phyloP scores from a whole-genome alignment of 345 rosid species.

The Linum lewisii region DNA sequence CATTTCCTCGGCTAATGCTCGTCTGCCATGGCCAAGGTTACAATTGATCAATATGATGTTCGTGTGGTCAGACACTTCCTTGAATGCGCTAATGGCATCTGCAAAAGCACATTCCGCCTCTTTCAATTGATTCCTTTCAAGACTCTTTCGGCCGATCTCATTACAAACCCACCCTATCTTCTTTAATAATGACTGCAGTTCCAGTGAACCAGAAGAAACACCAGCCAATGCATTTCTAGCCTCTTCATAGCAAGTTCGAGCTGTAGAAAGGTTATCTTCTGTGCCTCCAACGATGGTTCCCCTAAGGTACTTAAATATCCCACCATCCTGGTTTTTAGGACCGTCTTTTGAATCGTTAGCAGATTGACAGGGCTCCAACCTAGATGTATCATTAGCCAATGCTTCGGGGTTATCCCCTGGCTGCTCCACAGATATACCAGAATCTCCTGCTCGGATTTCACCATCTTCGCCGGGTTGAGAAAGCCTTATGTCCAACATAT shows the following conservation, averaged over 20 bases:
- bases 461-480: slow-evolving; percentile 14
- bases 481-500: slow-evolving; percentile 11
- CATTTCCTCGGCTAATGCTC: slow-evolving; percentile 91
- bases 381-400: slow-evolving; percentile 7
- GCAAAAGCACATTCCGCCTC: slow-evolving; percentile 75
- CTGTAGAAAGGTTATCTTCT: slow-evolving; percentile 53
- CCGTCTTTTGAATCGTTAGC: slow-evolving; percentile 24
- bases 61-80: slow-evolving; percentile 64
- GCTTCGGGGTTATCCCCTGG: slow-evolving; percentile 15
- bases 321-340: slow-evolving; percentile 41
- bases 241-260: slow-evolving; percentile 66
- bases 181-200: slow-evolving; percentile 47
- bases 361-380: slow-evolving; percentile 13
- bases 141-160: slow-evolving; percentile 79
- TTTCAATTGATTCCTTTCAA: slow-evolving; percentile 51
- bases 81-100: slow-evolving; percentile 69
- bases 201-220: slow-evolving; percentile 40
- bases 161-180: slow-evolving; percentile 93
- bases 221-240: slow-evolving; percentile 59
- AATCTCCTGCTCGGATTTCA: slow-evolving; percentile 16
- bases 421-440: slow-evolving; percentile 5
- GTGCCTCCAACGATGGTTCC: slow-evolving; percentile 39
- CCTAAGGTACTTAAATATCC: slow-evolving; percentile 68
- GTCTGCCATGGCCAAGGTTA: slow-evolving; percentile 86
- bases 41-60: slow-evolving; percentile 69